Base-by-base conservation (phyloP, 1,284 basidiomycete species). In the Dichomitus squalens region DNA sequence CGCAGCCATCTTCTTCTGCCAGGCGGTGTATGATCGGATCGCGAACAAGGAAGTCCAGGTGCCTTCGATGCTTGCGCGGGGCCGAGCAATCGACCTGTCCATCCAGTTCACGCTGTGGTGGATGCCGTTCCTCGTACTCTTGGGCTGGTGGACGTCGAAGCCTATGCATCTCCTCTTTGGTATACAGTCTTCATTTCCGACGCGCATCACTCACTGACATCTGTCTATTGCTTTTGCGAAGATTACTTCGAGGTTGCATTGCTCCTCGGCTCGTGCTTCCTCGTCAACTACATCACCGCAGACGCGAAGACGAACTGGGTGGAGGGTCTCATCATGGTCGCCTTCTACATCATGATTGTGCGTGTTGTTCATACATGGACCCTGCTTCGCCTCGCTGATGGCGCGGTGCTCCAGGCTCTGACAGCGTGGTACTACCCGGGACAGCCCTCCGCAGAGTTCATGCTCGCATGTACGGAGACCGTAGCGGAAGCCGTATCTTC, bases 261-360 rank as follows among this genome's bases (percentile, higher is more conserved):
- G 23, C 70, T 88, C 16, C 71, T 88, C n/a, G 84, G 81, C 0
- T 76, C 85, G 1, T 85, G 83, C 64, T 88, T 89, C 75, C 73
- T 89, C 36, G 86, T 88, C 41, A 90, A 87, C 70, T 87, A 87
- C 66, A 82, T 88, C 46, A 87, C 86, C 2, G 81, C 83, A 0
- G 86, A 88, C 66, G 74, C 83, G 3, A 86, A 87, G 72, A 88
- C 87, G 0, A 88, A 88, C 66, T 87, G 85, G 84, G 81, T 79
- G 0, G 76, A 76, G 73, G 85, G 87, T 0, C 70, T 78, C 44
- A 78, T 82, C 35, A 79, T 88, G 79, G 73, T 88, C 20, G 64
- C 79, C 0, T 86, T 87, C 70, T 88, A 88, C 60, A 52, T 73
- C 29, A 81, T 82, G 76, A 81, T 82, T 50, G 80, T 81, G 53